Base-by-base conservation (phyloP, 169 alveolate species). In the Cryptosporidium felis region DNA sequence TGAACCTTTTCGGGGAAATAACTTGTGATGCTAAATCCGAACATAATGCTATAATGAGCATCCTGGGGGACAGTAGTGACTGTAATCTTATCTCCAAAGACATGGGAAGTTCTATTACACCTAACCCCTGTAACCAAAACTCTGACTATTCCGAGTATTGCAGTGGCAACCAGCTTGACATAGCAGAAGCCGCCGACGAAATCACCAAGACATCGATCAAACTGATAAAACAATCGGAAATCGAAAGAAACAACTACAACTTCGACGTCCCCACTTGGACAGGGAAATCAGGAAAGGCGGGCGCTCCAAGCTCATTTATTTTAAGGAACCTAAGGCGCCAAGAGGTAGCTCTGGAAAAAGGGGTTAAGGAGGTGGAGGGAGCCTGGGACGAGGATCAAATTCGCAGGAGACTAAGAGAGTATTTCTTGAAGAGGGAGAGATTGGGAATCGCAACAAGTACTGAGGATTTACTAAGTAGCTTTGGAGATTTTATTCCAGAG, bases 201-300 rank as follows among this genome's bases (percentile, higher is more conserved):
- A 51, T 74, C 23, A 61, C 42, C 14, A 49, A 56, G 56, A 51
- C 46, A 21, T 49, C 85, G 4, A 18, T 74, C 5, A 59, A 74
- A 23, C 9, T 49, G 5, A 53, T 74, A 6, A 49, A 53, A 21
- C 65, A 74, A 38, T 74, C 85, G 8, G 49, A 49, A 53, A 74
- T 74, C 41, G 85, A 74, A 74, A 53, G 63, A 53, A 23, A 67
- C 34, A 74, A 41, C 41, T 74, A 74, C 56, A 49, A 56, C 23
- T 74, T n/a, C 21, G 65, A 40, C 1, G 89, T 88, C 21, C 91
- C 91, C 36, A 88, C 91, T 0, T 88, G 91, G 91, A 88, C 91
- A 2, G 91, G 91, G 16, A 63, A 67, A 44, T 51, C 81, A 26
- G 91, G 91, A 2, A 56, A 79, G 38, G 91, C 91, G 34, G 91